Evolutionary conservation across 305 asterid genomes (phyloP).

Genomic region (Lippia alba): DNA sequence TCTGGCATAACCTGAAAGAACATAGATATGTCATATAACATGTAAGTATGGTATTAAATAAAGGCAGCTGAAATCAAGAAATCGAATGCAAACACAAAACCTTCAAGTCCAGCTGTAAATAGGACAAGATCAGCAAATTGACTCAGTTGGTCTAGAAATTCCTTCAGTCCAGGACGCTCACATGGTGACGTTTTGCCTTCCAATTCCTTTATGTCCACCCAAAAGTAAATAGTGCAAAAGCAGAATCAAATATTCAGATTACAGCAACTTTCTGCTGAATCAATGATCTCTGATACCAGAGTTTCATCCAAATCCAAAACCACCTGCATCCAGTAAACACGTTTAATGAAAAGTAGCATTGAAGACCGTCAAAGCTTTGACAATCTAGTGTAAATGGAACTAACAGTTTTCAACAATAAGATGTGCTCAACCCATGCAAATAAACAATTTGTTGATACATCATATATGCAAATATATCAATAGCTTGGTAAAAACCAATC

Average conservation of each 20-base stretch:
- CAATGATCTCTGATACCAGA: slow-evolving; percentile 37
- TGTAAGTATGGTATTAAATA: slow-evolving; percentile 13
- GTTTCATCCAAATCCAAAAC: slow-evolving; percentile 91
- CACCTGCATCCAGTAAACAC: slow-evolving; percentile 51
- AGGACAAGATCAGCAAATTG: slow-evolving; percentile 88
- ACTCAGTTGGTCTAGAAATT: slow-evolving; percentile 74
- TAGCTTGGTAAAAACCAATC: no score
- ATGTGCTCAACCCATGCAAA: no score
- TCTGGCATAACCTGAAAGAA: slow-evolving; percentile 74
- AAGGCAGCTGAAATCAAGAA: slow-evolving; percentile 22
- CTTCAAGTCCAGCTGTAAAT: slow-evolving; percentile 96
- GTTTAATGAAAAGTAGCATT: neutral
- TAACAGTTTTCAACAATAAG: no score
- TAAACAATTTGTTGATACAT: no score
- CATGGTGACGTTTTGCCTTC: slow-evolving; percentile 90
- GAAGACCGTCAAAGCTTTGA: no score
- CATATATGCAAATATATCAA: no score
- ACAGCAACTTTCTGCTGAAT: slow-evolving; percentile 16
- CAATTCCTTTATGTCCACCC: slow-evolving; percentile 59
- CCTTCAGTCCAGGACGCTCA: slow-evolving; percentile 86
- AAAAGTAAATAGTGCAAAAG: slow-evolving; percentile 28
- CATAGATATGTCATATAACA: slow-evolving; percentile 19
- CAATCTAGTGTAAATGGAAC: no score
- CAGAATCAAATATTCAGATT: slow-evolving; percentile 32
- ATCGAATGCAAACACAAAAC: slow-evolving; percentile 35